phyloP scores from a whole-genome alignment of 192 early-diverging fungal species.

The Umbelopsis isabellina region DNA sequence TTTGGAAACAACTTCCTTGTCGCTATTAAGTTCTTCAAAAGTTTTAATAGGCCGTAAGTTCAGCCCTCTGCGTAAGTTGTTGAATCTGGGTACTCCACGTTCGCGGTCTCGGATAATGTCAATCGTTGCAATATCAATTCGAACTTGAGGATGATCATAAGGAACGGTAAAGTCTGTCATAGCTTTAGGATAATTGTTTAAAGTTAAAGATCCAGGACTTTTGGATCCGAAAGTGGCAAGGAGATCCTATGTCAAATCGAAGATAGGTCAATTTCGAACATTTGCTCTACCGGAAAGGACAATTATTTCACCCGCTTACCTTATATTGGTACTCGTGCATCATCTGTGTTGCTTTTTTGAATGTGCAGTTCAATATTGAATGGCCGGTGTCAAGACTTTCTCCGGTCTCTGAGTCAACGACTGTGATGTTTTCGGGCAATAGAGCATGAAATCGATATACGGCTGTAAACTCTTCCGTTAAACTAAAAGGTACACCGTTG shows the following conservation, averaged over 20 bases:
- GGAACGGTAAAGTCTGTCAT: slow-evolving; percentile 6
- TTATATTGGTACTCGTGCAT: slow-evolving; percentile 13
- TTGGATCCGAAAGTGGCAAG: slow-evolving; percentile 3
- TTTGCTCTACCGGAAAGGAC: too few relatives aligned
- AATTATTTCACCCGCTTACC: neutral
- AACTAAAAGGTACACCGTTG: neutral
- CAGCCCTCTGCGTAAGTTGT: slow-evolving; percentile 1
- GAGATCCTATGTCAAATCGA: neutral
- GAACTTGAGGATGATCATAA: neutral
- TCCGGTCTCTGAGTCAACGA: neutral
- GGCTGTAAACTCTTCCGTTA: slow-evolving; percentile 6
- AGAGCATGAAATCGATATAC: slow-evolving; percentile 9
- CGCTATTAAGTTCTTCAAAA: neutral
- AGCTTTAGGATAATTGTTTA: slow-evolving; percentile 4
- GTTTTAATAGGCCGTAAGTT: neutral
- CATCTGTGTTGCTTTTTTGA: neutral
- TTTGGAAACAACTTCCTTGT: neutral
- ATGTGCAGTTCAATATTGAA: neutral
- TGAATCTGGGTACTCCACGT: slow-evolving; percentile 7
- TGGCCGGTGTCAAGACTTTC: neutral
- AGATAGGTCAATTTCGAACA: too few relatives aligned
- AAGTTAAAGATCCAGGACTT: neutral
- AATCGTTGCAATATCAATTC: neutral
- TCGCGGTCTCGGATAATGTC: slow-evolving; percentile 14
- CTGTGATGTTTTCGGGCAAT: neutral